A percentile compares a stretch with the other conserved stretches of the same genome.
Evolutionary conservation across 768 basidiomycete genomes (phyloP).

Genomic region (Leucocoprinus birnbaumii): DNA sequence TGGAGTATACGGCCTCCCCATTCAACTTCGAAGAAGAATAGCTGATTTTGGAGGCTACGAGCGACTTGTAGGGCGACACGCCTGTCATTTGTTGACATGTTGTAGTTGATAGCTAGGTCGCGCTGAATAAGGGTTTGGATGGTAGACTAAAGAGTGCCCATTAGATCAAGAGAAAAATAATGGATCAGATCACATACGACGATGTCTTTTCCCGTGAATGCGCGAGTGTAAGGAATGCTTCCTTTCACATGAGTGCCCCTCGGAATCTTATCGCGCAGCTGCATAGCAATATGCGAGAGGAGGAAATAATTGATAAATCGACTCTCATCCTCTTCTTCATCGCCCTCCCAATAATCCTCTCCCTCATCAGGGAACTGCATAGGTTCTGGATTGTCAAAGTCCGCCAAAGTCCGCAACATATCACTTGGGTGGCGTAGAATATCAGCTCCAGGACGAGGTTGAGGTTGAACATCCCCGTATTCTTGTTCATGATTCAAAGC

Average conservation of each 20-base stretch:
- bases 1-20: constrained; percentile 83
- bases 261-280: constrained; percentile 85
- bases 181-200: constrained; percentile 56
- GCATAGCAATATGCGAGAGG: constrained; percentile 85
- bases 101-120: constrained; percentile 75
- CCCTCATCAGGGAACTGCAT: constrained; percentile 33
- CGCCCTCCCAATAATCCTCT: constrained; percentile 55
- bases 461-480: neutral
- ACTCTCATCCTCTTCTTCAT: constrained; percentile 43
- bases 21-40: constrained; percentile 97
- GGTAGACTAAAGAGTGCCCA: constrained; percentile 57
- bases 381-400: constrained; percentile 19
- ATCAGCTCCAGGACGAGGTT: neutral
- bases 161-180: constrained; percentile 12
- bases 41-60: constrained; percentile 84
- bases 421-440: constrained; percentile 31
- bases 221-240: constrained; percentile 86
- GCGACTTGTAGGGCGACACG: constrained; percentile 86
- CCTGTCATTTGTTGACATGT: constrained; percentile 72
- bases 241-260: constrained; percentile 89
- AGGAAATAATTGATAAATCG: constrained; percentile 89
- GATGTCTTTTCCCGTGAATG: constrained; percentile 93
- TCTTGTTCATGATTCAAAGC: constrained; percentile 2
- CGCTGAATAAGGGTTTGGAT: constrained; percentile 86
- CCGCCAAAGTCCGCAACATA: constrained; percentile 31